These are phyloP conservation scores for Didymosphaeria variabile DNA, from an alignment of 2,329 filamentous ascomycete genomes.

Conservation along the genomic window DNA sequence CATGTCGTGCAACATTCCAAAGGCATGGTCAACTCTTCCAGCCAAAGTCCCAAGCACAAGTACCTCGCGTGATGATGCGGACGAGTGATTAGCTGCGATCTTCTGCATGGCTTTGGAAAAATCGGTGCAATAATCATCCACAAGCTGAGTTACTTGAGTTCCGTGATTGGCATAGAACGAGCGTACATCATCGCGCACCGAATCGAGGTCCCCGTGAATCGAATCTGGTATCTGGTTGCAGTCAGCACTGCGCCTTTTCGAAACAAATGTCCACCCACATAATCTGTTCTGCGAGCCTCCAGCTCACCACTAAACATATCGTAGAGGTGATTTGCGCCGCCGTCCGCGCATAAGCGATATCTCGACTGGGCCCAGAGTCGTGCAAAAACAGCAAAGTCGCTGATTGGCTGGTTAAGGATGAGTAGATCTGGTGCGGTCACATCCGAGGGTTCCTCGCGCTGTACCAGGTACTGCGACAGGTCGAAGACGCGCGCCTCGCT, in stretches of 20 bases:
- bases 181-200: slow-evolving; percentile 69
- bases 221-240: slow-evolving; percentile 56
- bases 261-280: slow-evolving; percentile 36
- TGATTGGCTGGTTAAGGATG: slow-evolving; percentile 57
- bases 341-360: slow-evolving; percentile 84
- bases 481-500: slow-evolving; percentile 27
- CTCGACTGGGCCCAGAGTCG: slow-evolving; percentile 63
- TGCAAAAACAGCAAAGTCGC: slow-evolving; percentile 59
- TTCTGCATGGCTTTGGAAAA: slow-evolving; percentile 81
- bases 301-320: slow-evolving; percentile 54
- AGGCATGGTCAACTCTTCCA: slow-evolving; percentile 89
- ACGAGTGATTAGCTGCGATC: slow-evolving; percentile 57
- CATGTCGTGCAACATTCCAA: slow-evolving; percentile 88
- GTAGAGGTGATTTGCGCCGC: slow-evolving; percentile 82
- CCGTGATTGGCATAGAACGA: slow-evolving; percentile 71
- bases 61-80: slow-evolving; percentile 63
- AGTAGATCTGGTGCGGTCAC: slow-evolving; percentile 45
- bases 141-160: slow-evolving; percentile 72
- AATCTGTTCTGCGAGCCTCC: slow-evolving; percentile 33
- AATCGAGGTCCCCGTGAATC: slow-evolving; percentile 93
- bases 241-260: slow-evolving; percentile 28
- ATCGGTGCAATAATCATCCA: slow-evolving; percentile 89
- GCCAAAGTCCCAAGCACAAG: slow-evolving; percentile 85
- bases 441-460: slow-evolving; percentile 27
- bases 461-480: slow-evolving; percentile 40